Evolutionary conservation across 2,329 filamentous ascomycete species (phyloP), one percentile per base, ranked within the genome.

Genomic region (Xylariaceae sp.): DNA sequence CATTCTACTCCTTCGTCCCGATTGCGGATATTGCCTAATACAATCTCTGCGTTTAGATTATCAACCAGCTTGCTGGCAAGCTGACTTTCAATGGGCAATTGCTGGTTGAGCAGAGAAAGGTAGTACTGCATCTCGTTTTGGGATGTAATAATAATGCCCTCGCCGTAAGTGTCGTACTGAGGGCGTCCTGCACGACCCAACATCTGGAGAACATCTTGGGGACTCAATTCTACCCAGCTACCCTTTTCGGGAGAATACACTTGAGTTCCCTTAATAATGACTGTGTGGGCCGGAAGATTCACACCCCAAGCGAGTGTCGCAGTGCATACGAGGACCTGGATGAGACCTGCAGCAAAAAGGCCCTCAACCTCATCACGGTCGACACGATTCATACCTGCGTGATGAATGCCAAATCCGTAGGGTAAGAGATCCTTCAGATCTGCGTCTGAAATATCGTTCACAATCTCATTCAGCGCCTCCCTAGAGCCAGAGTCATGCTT

Each of bases 271-370:
- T 99, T 99, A 80, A 99, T 99, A 71, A 99, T 94, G 69, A 99
- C 95, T 1, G 95, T 98, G 71, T 99, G 95, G 2, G 95, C 95
- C 4, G 95, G 95, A 71, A 99, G 78, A 75, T 99, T 99, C 71
- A 99, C 95, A 86, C 95, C 95, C 95, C 95, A 99, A 21, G 95
- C 95, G 50, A 99, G 81, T n/a, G 95, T 99, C 34, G 96, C 94
- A 34, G 95, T 99, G 76, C 92, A 98, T 31, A 98, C 94, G 47
- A 99, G 86, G 1, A 99, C 95, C 73, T 97, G 93, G 33, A 99
- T 91, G 28, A 90, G 87, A 60, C 94, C 94, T 71, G 93, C 90
- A 40, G 90, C 87, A 69, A 99, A 99, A 19, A 99, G 84, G 71
- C 96, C 94, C 71, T 98, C 94, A 11, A 99, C 95, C 46, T 94